Evolutionary conservation across 1,284 basidiomycete genomes (phyloP).

Genomic region (Lentinula novae-zelandiae): DNA sequence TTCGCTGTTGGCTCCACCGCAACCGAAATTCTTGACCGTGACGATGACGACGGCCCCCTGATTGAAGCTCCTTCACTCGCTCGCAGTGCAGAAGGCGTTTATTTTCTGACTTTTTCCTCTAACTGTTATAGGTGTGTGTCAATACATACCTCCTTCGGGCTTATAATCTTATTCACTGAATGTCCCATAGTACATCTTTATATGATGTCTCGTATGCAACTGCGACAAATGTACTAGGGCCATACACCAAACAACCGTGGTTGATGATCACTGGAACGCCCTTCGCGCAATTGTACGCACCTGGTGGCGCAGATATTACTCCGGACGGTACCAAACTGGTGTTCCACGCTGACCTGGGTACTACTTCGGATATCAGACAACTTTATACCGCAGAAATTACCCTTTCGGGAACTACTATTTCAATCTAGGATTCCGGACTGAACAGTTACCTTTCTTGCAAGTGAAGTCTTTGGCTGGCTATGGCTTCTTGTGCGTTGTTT

Average conservation of each 20-base stretch:
- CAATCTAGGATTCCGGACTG: not conserved
- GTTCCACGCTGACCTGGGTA: constrained; percentile 10
- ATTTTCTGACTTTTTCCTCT: constrained; percentile 16
- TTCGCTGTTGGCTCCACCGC: not conserved
- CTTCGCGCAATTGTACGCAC: constrained; percentile 2
- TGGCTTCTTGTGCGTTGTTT: too few relatives aligned
- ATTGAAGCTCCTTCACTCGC: constrained; percentile 18
- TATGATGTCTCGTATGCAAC: constrained; percentile 18
- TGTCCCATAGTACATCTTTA: not conserved
- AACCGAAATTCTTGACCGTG: constrained; percentile 4
- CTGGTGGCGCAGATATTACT: not conserved
- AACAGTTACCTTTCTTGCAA: too few relatives aligned
- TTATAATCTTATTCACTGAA: not conserved
- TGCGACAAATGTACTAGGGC: constrained; percentile 15
- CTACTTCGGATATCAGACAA: not conserved
- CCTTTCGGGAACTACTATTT: constrained; percentile 5
- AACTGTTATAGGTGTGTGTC: constrained; percentile 12
- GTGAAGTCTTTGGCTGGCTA: too few relatives aligned
- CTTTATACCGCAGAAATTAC: constrained; percentile 5
- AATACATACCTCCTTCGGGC: too few relatives aligned
- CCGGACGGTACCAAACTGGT: constrained; percentile 5
- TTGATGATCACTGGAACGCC: constrained; percentile 5
- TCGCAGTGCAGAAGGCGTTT: constrained; percentile 8
- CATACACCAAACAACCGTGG: constrained; percentile 17
- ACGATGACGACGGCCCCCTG: constrained; percentile 14